Conservation (phyloP, 1,284 basidiomycete species). For the Heterobasidion annosum region DNA sequence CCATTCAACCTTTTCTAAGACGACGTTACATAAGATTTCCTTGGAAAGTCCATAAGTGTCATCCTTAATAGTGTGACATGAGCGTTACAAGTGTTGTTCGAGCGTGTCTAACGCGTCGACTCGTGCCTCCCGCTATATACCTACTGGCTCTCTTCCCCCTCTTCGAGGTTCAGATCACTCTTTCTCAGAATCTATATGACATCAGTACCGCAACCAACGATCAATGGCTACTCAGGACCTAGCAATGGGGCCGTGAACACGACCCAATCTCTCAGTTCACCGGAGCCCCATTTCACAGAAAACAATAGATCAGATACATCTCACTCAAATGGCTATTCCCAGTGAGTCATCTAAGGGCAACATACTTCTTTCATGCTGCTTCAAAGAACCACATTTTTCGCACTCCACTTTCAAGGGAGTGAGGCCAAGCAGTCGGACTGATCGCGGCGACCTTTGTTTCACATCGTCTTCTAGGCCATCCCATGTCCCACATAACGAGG, state of each 20-base stretch:
- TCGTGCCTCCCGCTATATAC: background rate
- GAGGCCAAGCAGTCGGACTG: background rate
- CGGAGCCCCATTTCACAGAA: background rate
- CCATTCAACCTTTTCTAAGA: too few species aligned
- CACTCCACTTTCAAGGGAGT: too few species aligned
- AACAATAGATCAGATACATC: background rate
- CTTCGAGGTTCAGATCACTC: background rate
- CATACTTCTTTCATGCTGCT: background rate
- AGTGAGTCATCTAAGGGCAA: background rate
- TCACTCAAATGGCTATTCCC: background rate
- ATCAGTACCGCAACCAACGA: conserved; percentile 4
- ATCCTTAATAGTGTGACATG: too few species aligned
- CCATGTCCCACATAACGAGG: conserved; percentile 55
- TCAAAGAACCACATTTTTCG: too few species aligned
- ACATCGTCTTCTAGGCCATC: conserved; percentile 23
- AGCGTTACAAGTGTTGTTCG: too few species aligned
- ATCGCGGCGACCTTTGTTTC: background rate
- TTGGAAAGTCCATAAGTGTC: too few species aligned
- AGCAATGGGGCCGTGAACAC: conserved; percentile 15
- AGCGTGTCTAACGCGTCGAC: background rate
- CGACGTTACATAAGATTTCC: too few species aligned
- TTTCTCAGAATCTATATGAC: background rate
- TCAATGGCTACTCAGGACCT: conserved; percentile 23
- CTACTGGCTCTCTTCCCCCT: background rate
- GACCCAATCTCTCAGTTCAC: background rate